Percentiles rank a stretch among this genome's conserved stretches.
phyloP scores from a whole-genome alignment of 352 stramenopile species.

The Discostella stelligera region DNA sequence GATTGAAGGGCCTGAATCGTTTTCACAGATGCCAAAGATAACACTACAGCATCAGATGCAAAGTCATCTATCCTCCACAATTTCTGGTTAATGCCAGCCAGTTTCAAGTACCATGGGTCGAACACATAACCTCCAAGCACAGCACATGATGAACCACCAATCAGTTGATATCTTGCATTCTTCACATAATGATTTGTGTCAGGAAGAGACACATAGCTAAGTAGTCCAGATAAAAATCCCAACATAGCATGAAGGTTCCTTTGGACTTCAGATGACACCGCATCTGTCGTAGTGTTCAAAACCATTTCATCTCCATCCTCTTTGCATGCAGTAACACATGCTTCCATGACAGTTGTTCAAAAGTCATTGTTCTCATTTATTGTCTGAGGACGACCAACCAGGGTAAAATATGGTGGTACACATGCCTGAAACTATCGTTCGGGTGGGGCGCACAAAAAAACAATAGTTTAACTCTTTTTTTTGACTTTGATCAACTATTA shows the following conservation, averaged over 20 bases:
- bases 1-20: neutral
- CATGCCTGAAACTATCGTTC: too few species aligned
- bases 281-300: conserved; percentile 12
- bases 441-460: too few species aligned
- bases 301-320: conserved; percentile 4
- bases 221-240: conserved; percentile 4
- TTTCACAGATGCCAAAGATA: neutral
- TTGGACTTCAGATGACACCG: conserved; percentile 19
- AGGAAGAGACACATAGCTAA: conserved; percentile 18
- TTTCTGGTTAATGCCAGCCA: neutral
- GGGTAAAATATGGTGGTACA: conserved; percentile 2
- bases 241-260: neutral
- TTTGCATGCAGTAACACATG: neutral
- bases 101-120: conserved; percentile 11
- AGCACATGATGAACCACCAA: conserved; percentile 10
- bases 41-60: neutral
- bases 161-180: conserved; percentile 26
- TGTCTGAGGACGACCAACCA: conserved; percentile 1
- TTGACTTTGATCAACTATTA: too few species aligned
- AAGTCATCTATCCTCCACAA: conserved; percentile 3
- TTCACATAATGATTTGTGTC: conserved; percentile 30
- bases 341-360: neutral
- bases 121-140: conserved; percentile 19
- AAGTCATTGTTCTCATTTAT: conserved; percentile 16
- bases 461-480: too few species aligned